Evolutionary conservation across 371 early-diverging fungal genomes (phyloP), one percentile per base, ranked within the genome.

Genomic region (Saksenaea vasiformis): DNA sequence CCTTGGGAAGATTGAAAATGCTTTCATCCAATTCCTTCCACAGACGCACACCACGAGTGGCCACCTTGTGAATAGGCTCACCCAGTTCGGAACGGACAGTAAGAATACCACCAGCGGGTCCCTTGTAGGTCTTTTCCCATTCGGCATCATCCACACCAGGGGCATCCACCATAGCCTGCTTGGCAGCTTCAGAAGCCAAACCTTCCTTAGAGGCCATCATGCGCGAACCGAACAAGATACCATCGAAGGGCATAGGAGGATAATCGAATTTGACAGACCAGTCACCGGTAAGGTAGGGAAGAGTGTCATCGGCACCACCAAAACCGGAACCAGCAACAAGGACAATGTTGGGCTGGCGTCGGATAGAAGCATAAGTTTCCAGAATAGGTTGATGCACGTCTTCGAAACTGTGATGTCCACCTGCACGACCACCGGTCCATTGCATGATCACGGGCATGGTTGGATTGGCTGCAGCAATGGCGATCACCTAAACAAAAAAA

Each of bases 381-480:
- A 97, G 76, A 66, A 97, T 92, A 56, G 96, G 96, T 67, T 90
- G 89, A 72, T 96, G 95, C 80, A 94, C 91, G 75, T 97, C 98
- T 80, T 97, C 98, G 62, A 92, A 97, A 63, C 91, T 90, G 89
- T 97, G 98, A 77, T 97, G 98, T 36, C 98, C 98, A 75, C 98
- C 98, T 41, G 92, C 95, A 76, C 98, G 92, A 47, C 96, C 98
- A 79, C 98, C 96, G 54, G 98, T 97, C 98, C 98, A 97, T 74
- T 97, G 95, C 71, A 97, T 83, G 36, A 96, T 86, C 55, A 97
- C 84, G 27, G 96, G 93, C 89, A 95, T 93, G 53, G 90, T 89
- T 22, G 95, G 94, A 74, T 94, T 91, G 56, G 87, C 85, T 72
- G 92, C 90, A 53, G 96, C 98, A 71, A 97, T 97, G 39, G 88